Evolutionary conservation across 176 grass and related monocot genomes (phyloP).

Genomic region (Metroxylon sagu): DNA sequence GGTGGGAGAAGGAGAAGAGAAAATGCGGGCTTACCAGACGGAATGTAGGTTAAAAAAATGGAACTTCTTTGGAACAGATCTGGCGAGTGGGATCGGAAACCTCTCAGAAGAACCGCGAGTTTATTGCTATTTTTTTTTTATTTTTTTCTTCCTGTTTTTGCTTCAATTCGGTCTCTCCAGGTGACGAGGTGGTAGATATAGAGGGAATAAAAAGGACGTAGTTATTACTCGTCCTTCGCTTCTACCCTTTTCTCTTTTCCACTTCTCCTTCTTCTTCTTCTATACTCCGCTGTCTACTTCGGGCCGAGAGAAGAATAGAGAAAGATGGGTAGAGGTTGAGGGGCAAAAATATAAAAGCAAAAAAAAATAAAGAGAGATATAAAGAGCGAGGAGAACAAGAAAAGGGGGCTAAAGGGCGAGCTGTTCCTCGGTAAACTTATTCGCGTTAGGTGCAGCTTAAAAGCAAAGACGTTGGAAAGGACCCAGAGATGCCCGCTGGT

Average conservation of each 20-base stretch:
- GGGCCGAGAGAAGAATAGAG: slow-evolving; percentile 18
- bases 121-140: too few relatives aligned
- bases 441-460: slow-evolving; percentile 10
- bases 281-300: slow-evolving; percentile 7
- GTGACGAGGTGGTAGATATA: background rate
- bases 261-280: slow-evolving; percentile 1
- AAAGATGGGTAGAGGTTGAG: background rate
- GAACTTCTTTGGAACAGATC: background rate
- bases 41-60: background rate
- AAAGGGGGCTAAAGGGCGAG: background rate
- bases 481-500: slow-evolving; percentile 23
- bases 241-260: slow-evolving; percentile 8
- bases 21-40: background rate
- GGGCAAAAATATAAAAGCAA: background rate
- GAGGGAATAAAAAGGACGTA: slow-evolving; percentile 6
- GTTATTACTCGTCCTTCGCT: slow-evolving; percentile 18
- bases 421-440: background rate
- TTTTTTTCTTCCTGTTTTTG: too few relatives aligned
- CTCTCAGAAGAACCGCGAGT: too few relatives aligned
- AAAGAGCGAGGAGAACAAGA: background rate
- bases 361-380: background rate
- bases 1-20: background rate
- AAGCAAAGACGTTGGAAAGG: slow-evolving; percentile 12
- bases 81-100: slow-evolving; percentile 5
- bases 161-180: background rate